A percentile compares a stretch with the other conserved stretches of the same genome.
Conservation (phyloP, 805 yeast genomes). For the Kazachstania bromeliacearum region DNA sequence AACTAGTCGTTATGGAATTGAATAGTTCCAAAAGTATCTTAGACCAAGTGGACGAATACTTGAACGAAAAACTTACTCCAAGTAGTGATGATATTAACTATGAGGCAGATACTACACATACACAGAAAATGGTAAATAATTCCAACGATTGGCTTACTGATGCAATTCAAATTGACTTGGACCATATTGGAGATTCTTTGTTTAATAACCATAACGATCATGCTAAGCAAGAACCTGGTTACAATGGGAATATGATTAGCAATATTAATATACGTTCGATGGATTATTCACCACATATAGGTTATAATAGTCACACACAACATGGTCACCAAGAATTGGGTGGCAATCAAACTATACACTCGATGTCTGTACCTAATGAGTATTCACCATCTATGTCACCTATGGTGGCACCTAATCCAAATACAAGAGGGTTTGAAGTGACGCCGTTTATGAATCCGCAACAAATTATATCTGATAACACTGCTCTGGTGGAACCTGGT, state of each 20-base stretch:
- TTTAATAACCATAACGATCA: conserved; percentile 1
- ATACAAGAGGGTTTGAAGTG: conserved; percentile 5
- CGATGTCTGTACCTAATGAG: conserved; percentile 2
- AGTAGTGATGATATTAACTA: not conserved
- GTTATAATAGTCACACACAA: no score
- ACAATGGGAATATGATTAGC: not conserved
- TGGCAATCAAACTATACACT: no score
- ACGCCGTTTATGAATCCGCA: conserved; percentile 11
- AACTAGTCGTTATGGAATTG: conserved; percentile 3
- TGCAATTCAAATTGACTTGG: conserved; percentile 9
- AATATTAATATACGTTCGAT: no score
- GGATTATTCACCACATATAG: no score
- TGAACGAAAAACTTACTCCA: conserved; percentile 7
- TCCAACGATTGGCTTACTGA: conserved; percentile 6
- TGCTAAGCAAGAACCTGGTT: not conserved
- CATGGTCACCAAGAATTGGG: no score
- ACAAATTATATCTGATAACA: not conserved
- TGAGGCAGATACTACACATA: not conserved
- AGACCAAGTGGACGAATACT: conserved; percentile 23
- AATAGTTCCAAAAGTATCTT: conserved; percentile 20
- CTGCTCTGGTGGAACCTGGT: not conserved
- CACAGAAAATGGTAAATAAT: not conserved
- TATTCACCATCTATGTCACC: conserved; percentile 10
- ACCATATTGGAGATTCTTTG: conserved; percentile 6
- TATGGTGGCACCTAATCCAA: conserved; percentile 7